Evolutionary conservation across 345 rosid species (phyloP), one percentile per base, ranked within the genome.

Genomic region (Brassica incana): DNA sequence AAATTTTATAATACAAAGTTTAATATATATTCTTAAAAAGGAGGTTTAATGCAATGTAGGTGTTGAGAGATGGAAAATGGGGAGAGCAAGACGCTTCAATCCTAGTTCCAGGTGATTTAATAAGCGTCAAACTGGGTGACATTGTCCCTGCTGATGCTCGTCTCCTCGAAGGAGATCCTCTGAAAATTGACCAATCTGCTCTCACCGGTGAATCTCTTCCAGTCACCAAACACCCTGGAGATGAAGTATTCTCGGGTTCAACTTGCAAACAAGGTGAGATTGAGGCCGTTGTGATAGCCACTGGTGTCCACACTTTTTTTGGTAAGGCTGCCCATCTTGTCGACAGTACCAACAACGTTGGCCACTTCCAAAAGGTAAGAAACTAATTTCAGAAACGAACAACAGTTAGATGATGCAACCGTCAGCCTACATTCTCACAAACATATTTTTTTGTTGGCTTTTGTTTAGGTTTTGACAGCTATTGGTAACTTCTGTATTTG

Each of bases 401-500:
- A 5, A 58, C 30, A 67, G 56, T 3, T 52, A 20, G 5, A 25
- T 25, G 20, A 4, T 38, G 4, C 8, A 67, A 2, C 6, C 63
- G 7, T n/a, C 18, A 35, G 2, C 50, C 16, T 35, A 35, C 40
- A n/a, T 2, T 33, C 43, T 56, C 25, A 72, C 14, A 12, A 2
- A 11, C 65, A 64, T 0, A 0, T 5, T 32, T 20, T 7, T 69
- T 69, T 8, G 32, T 6, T 65, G 16, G 16, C 8, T 38, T 38
- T 59, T 40, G 1, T 50, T 33, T 78, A 92, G 94, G 97, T 92
- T 65, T 76, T 94, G 88, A 90, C 97, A 14, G 72, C 98, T 27
- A 94, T 94, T 40, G 97, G 99, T 73, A 94, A 92, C 95, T 95
- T 95, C 81, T 95, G 99, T 77, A 95, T 95, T 67, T 95, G 97